Evolutionary conservation across 2,329 filamentous ascomycete genomes (phyloP).

Genomic region (Tolypocladium ovalisporum): DNA sequence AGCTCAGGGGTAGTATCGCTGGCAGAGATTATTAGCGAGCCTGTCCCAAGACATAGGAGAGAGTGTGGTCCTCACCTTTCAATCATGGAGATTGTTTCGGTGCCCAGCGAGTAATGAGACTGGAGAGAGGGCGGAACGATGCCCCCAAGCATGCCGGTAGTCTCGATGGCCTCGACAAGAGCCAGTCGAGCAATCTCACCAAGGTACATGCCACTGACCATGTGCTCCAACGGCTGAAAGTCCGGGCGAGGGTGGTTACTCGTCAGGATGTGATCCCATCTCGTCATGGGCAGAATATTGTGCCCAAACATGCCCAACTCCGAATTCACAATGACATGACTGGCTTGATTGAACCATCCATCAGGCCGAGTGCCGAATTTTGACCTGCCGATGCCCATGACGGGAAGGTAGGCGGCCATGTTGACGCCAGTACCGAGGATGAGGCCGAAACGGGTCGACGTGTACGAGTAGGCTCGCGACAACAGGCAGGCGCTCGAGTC

Average conservation of each 20-base stretch:
- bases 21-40: constrained; percentile 10
- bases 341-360: constrained; percentile 46
- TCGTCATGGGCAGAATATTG: constrained; percentile 46
- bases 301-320: constrained; percentile 57
- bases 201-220: constrained; percentile 55
- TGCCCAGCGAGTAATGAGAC: constrained; percentile 46
- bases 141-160: constrained; percentile 43
- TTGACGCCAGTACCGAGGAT: constrained; percentile 60
- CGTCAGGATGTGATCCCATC: constrained; percentile 47
- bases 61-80: constrained; percentile 35
- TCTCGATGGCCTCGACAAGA: constrained; percentile 46
- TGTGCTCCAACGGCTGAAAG: constrained; percentile 51
- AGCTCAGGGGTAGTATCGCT: constrained; percentile 35
- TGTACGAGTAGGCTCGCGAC: constrained; percentile 49
- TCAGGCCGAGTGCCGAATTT: constrained; percentile 47
- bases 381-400: constrained; percentile 38
- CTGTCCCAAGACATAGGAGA: neutral
- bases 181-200: constrained; percentile 52
- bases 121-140: constrained; percentile 41
- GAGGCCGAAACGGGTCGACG: constrained; percentile 49
- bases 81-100: constrained; percentile 47
- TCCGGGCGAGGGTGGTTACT: constrained; percentile 42
- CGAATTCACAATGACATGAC: constrained; percentile 56
- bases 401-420: constrained; percentile 52
- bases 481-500: constrained; percentile 57